Base-by-base conservation (phyloP, 306 rosid species). In the Vicia faba region DNA sequence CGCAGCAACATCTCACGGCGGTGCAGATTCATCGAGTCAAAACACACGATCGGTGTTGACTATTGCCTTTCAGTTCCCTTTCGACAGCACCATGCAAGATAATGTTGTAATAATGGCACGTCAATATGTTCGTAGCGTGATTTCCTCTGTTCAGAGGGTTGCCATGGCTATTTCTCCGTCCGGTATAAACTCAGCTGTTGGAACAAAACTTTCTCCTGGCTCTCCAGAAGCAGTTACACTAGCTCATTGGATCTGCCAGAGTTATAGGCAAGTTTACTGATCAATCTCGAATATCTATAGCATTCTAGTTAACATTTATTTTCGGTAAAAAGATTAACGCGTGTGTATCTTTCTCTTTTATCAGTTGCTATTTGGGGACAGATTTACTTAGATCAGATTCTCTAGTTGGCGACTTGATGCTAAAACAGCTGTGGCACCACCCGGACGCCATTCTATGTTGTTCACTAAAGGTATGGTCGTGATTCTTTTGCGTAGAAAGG, bases 51-150 rank as follows among this genome's bases (percentile, higher is more conserved):
- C 99, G 0, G 91, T 95, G 75, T 81, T 95, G 80, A 95, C 96
- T 11, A 95, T 95, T 23, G 99, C 99, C 55, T 95, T 95, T 81
- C 97, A 95, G 81, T 88, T 95, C 79, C 97, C 97, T 16, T 91
- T 90, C 2, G 96, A 95, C 75, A 85, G 82, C 68, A 84, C 70
- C 71, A 68, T 91, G 68, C 96, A 90, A 79, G 92, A 95, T 9
- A 90, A 88, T 60, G 91, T 95, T 55, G 85, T 86, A 3, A 64
- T 82, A 59, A 95, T 95, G 97, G 99, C 99, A 43, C 83, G 89
- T 0, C 97, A 95, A 68, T 95, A 95, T 11, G 92, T 95, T 14
- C 91, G 92, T 0, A 85, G 89, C 19, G 96, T 95, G 60, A 88
- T 95, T 61, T 78, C 99, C 59, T 86, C 99, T 0, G 99, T 95